Conservation (phyloP, 2,329 filamentous ascomycete species). For the Nigrospora sphaerica region DNA sequence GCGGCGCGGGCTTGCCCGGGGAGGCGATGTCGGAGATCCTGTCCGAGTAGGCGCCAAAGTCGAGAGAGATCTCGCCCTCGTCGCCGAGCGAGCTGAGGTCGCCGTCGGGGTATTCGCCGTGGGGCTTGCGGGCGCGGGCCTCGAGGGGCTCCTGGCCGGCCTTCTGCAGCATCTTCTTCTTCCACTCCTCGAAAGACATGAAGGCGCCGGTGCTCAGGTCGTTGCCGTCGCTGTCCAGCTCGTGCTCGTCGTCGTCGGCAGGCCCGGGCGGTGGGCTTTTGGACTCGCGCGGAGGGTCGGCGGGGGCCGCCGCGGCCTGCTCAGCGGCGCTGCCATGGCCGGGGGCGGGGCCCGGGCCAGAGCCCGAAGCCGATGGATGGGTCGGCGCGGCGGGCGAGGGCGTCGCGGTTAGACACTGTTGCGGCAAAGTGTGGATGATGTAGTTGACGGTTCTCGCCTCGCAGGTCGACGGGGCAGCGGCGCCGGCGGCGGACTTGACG, state of each 20-base stretch:
- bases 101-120: constrained; percentile 47
- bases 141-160: constrained; percentile 67
- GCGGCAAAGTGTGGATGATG: constrained; percentile 70
- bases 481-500: not conserved
- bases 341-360: constrained; percentile 9
- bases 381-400: constrained; percentile 33
- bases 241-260: constrained; percentile 36
- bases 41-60: constrained; percentile 44
- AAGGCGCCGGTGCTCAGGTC: constrained; percentile 63
- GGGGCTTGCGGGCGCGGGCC: constrained; percentile 54
- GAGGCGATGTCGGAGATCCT: constrained; percentile 35
- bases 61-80: constrained; percentile 70
- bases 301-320: not conserved
- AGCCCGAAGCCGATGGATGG: constrained; percentile 1
- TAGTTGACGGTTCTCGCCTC: constrained; percentile 68
- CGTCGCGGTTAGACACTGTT: constrained; percentile 65
- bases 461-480: constrained; percentile 31
- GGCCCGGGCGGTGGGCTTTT: constrained; percentile 10
- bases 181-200: constrained; percentile 98
- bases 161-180: constrained; percentile 82
- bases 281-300: not conserved
- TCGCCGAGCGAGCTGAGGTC: constrained; percentile 77
- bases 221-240: constrained; percentile 53
- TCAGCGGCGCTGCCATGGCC: constrained; percentile 7
- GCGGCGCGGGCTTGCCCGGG: constrained; percentile 9